Conservation (phyloP, 495 filamentous ascomycete genomes). For the Penicillium mononematosum region DNA sequence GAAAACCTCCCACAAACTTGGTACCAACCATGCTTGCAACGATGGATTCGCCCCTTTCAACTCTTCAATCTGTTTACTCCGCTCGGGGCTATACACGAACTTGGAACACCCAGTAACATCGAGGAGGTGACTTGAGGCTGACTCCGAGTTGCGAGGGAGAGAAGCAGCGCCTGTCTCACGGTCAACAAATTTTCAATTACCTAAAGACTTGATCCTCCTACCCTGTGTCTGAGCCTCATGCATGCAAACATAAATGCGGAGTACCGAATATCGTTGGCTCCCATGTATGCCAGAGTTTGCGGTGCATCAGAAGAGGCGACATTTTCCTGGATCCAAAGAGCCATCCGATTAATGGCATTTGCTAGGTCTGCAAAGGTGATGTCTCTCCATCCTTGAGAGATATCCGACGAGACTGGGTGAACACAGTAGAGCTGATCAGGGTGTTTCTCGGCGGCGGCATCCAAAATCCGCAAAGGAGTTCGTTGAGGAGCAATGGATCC, state of each 20-base stretch:
- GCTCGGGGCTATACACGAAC: too few species aligned
- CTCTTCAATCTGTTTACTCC: too few species aligned
- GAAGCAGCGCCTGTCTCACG: neutral
- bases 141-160: too few species aligned
- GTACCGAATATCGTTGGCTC: slow-evolving; percentile 31
- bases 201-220: neutral
- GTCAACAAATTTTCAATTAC: neutral
- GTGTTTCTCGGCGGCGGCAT: too few species aligned
- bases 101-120: too few species aligned
- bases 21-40: too few species aligned
- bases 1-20: neutral
- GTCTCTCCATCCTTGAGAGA: slow-evolving; percentile 51
- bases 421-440: neutral
- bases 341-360: slow-evolving; percentile 51
- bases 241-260: slow-evolving; percentile 27
- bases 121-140: too few species aligned
- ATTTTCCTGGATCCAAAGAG: slow-evolving; percentile 45
- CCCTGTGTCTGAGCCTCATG: slow-evolving; percentile 24
- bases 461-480: too few species aligned
- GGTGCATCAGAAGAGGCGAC: slow-evolving; percentile 26
- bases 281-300: slow-evolving; percentile 34
- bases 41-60: too few species aligned
- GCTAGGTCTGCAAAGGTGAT: slow-evolving; percentile 51
- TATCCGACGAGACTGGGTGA: slow-evolving; percentile 27
- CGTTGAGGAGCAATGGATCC: too few species aligned